phyloP scores from a whole-genome alignment of 148 eudicot species.

The Silene conica region DNA sequence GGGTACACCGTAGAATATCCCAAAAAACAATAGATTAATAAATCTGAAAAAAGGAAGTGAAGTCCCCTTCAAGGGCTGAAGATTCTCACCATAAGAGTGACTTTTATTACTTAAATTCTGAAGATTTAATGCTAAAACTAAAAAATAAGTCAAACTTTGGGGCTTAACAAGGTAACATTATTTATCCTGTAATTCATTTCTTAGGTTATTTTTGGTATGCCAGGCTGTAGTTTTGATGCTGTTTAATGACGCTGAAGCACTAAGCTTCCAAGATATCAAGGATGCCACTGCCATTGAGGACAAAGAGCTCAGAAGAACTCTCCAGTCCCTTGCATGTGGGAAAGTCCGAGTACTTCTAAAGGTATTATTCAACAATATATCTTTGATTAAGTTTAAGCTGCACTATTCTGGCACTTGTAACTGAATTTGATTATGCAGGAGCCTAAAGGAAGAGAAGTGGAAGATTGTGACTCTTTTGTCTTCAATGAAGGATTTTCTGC shows the following conservation, averaged over 20 bases:
- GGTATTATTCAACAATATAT: conserved; percentile 32
- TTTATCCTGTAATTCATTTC: neutral
- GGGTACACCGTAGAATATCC: too few species aligned
- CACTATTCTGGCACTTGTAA: conserved; percentile 1
- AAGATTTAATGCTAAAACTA: neutral
- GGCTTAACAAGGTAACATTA: neutral
- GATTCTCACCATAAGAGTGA: neutral
- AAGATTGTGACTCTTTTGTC: conserved; percentile 69
- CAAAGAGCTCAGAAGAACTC: conserved; percentile 84
- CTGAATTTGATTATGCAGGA: conserved; percentile 31
- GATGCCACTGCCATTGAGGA: conserved; percentile 94
- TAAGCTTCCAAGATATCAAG: conserved; percentile 88
- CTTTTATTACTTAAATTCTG: neutral
- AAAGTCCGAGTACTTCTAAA: conserved; percentile 93
- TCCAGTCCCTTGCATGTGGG: conserved; percentile 97
- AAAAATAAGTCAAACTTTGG: neutral
- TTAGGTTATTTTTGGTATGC: conserved; percentile 15
- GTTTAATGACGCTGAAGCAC: conserved; percentile 84
- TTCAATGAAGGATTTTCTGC: conserved; percentile 80
- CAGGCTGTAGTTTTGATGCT: conserved; percentile 96
- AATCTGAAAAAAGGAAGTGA: neutral
- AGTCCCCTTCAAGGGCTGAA: too few species aligned
- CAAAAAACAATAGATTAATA: too few species aligned
- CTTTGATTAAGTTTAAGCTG: neutral
- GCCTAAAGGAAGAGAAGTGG: conserved; percentile 93